Evolutionary conservation across 345 rosid species (phyloP), one percentile per base, ranked within the genome.

Genomic region (Syzygium jambos): DNA sequence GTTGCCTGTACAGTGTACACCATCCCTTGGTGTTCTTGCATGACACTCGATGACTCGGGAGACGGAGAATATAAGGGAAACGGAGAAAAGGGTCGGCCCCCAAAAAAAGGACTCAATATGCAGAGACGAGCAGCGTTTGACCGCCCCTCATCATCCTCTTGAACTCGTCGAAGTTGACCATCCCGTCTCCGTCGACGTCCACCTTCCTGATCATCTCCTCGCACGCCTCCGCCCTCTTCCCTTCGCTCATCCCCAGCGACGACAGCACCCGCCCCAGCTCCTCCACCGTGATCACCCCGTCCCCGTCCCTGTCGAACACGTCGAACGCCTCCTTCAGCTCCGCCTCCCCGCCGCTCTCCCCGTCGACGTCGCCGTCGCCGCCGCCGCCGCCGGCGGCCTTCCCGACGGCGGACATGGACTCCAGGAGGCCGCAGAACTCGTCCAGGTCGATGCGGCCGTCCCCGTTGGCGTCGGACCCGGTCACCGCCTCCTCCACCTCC

Each of bases 161-260:
- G 89, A 98, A 98, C 94, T 98, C 99, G 52, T 90, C 92, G 87
- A 89, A 95, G 88, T 95, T 90, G 23, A 98, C 95, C 98, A 91
- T 96, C 13, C 99, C 99, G 88, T 96, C 99, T 59, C 99, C 99
- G 85, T 98, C 99, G 34, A 91, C 98, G 49, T 96, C 99, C 46
- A 96, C 99, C 91, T 94, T 96, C 89, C 90, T 93, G 84, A 96
- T 98, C 98, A 98, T 98, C 84, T 29, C 90, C 93, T 91, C 93
- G 92, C 98, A 96, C 84, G 96, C 99, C 88, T 96, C 99, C 17
- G 93, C 51, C 5, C 96, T 92, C 87, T 95, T 92, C 85, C 99
- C 99, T 89, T 96, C 98, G 89, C 93, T 95, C 84, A 96, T 94
- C 77, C 99, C 98, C 87, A 98, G 88, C 77, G 98, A 94, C 7